A percentile compares a stretch with the other conserved stretches of the same genome.
Evolutionary conservation across 441 rosid genomes (phyloP).

Genomic region (Dalechampia spathulata): DNA sequence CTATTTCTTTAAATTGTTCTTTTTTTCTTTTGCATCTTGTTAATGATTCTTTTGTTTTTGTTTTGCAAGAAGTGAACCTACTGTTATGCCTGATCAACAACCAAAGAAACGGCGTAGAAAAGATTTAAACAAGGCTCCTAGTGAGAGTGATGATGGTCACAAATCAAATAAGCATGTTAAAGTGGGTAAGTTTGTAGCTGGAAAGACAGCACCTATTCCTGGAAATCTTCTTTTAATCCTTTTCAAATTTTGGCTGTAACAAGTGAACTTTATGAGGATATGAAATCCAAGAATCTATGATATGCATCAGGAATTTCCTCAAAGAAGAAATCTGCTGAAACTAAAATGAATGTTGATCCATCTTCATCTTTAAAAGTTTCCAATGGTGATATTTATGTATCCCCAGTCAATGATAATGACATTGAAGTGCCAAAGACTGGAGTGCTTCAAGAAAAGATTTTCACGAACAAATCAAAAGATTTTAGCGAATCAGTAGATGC

Average conservation of each 20-base stretch:
- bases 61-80: constrained; percentile 45
- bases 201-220: constrained; percentile 29
- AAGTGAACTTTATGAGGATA: constrained; percentile 29
- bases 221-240: constrained; percentile 29
- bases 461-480: constrained; percentile 46
- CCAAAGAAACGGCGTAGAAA: constrained; percentile 84
- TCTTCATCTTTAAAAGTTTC: constrained; percentile 33
- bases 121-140: constrained; percentile 42
- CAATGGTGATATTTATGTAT: constrained; percentile 39
- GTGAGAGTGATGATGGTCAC: constrained; percentile 44
- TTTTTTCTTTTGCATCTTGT: constrained; percentile 2
- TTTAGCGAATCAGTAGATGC: constrained; percentile 38
- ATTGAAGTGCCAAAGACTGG: constrained; percentile 45
- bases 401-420: constrained; percentile 35
- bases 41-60: constrained; percentile 17
- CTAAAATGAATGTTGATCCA: constrained; percentile 35
- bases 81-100: constrained; percentile 49
- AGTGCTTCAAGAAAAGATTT: constrained; percentile 32
- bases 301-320: constrained; percentile 36
- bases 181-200: constrained; percentile 31
- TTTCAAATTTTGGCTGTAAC: constrained; percentile 29
- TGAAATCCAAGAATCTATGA: constrained; percentile 39
- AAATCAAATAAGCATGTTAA: constrained; percentile 49
- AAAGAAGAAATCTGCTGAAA: constrained; percentile 52
- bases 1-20: neutral